A percentile compares a stretch with the other conserved stretches of the same genome.
Conservation (phyloP, 345 rosid species). For the Leavenworthia alabamica region DNA sequence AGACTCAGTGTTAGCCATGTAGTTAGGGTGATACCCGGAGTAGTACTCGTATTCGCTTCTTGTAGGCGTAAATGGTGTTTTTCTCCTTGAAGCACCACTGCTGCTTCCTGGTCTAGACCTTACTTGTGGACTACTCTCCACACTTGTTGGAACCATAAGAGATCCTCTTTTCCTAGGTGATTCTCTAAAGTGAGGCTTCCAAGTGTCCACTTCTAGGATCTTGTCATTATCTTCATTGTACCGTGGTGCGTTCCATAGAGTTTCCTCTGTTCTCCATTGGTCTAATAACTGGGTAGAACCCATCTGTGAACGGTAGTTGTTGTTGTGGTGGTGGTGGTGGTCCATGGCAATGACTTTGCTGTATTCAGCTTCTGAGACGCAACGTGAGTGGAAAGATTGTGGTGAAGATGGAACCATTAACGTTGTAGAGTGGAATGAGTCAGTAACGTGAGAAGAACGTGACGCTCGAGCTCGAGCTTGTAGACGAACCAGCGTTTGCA, state of each 20-base stretch:
- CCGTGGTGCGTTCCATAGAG: slow-evolving; percentile 33
- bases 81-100: slow-evolving; percentile 44
- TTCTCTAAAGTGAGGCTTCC: slow-evolving; percentile 70
- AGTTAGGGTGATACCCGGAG: slow-evolving; percentile 65
- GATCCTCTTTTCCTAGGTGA: slow-evolving; percentile 47
- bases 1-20: slow-evolving; percentile 90
- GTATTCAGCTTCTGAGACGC: slow-evolving; percentile 27
- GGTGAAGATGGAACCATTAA: slow-evolving; percentile 33
- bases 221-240: slow-evolving; percentile 52
- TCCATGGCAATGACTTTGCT: slow-evolving; percentile 30
- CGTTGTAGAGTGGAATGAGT: slow-evolving; percentile 37
- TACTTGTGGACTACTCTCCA: slow-evolving; percentile 67
- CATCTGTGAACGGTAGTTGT: slow-evolving; percentile 27
- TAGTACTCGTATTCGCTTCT: slow-evolving; percentile 63
- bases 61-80: slow-evolving; percentile 73
- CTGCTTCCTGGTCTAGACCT: slow-evolving; percentile 64
- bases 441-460: slow-evolving; percentile 46
- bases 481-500: slow-evolving; percentile 71
- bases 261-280: slow-evolving; percentile 69
- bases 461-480: slow-evolving; percentile 73
- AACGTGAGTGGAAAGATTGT: slow-evolving; percentile 22
- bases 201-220: slow-evolving; percentile 90
- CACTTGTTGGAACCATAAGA: slow-evolving; percentile 39
- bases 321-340: slow-evolving; percentile 19
- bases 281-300: slow-evolving; percentile 60